Percentiles rank a stretch among this genome's conserved stretches.
These are phyloP conservation scores for Eucalyptus lansdowneana DNA, from an alignment of 345 rosid genomes.

Conservation along the genomic window DNA sequence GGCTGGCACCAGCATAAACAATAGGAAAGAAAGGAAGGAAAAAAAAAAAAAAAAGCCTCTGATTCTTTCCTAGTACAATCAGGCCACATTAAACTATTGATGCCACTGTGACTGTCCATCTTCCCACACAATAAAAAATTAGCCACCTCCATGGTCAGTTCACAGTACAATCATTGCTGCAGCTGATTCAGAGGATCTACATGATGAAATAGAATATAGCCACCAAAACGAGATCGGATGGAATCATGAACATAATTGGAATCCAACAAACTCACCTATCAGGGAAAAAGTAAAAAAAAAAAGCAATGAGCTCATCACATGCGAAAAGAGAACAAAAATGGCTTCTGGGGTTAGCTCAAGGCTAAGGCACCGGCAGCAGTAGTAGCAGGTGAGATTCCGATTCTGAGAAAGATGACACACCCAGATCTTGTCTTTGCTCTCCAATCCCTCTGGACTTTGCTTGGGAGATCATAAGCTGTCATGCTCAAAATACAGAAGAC, in stretches of 20 bases:
- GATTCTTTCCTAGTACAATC: not conserved
- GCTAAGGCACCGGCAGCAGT: not conserved
- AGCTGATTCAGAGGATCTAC: not conserved
- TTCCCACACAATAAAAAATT: not conserved
- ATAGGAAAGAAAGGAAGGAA: not conserved
- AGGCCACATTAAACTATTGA: not conserved
- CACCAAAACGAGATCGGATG: not conserved
- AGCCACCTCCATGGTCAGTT: not conserved
- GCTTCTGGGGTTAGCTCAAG: not conserved
- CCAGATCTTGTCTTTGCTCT: not conserved
- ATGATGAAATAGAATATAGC: not conserved
- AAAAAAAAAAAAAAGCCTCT: not conserved
- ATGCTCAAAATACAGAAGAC: not conserved
- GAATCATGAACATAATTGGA: not conserved
- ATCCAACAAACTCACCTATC: not conserved
- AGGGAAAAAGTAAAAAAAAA: not conserved
- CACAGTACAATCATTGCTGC: not conserved
- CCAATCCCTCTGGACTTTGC: not conserved
- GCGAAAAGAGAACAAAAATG: not conserved
- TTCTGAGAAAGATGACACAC: not conserved
- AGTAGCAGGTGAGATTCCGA: not conserved
- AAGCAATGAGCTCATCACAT: not conserved
- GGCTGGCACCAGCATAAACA: not conserved
- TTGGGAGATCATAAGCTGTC: not conserved
- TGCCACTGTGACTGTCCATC: not conserved